phyloP scores from a whole-genome alignment of 2,329 filamentous ascomycete species.

The Penicillium sp. region DNA sequence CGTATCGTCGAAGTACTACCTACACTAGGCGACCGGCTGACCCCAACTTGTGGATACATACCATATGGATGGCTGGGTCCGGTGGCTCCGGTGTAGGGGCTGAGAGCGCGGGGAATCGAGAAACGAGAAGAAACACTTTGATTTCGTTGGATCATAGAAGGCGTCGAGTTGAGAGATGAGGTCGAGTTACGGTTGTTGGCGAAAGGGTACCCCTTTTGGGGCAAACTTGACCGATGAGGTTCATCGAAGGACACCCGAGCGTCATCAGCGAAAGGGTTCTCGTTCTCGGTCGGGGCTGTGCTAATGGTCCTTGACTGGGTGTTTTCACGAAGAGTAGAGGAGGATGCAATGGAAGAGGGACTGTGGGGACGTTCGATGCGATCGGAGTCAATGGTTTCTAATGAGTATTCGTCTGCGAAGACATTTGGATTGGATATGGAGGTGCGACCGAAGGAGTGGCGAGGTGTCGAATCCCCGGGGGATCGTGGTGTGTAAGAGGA shows the following conservation, averaged over 20 bases:
- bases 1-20: constrained; percentile 70
- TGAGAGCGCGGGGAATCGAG: constrained; percentile 53
- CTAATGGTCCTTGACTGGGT: constrained; percentile 27
- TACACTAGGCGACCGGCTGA: constrained; percentile 61
- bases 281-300: constrained; percentile 27
- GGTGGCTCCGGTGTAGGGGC: constrained; percentile 67
- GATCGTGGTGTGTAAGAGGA: constrained; percentile 31
- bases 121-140: constrained; percentile 48
- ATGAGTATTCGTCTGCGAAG: constrained; percentile 51
- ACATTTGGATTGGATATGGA: constrained; percentile 45
- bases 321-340: constrained; percentile 33
- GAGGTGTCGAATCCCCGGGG: constrained; percentile 32
- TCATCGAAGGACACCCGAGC: constrained; percentile 36
- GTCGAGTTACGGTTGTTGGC: constrained; percentile 35
- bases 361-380: constrained; percentile 33
- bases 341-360: constrained; percentile 36
- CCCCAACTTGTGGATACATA: constrained; percentile 73
- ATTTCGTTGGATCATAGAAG: constrained; percentile 41
- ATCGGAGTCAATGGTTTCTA: constrained; percentile 43
- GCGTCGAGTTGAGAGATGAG: constrained; percentile 31
- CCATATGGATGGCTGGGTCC: constrained; percentile 81
- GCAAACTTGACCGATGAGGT: constrained; percentile 36
- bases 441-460: constrained; percentile 33
- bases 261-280: constrained; percentile 40
- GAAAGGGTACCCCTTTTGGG: constrained; percentile 34